phyloP scores from a whole-genome alignment of 2,329 filamentous ascomycete genomes.

The Clonostachys sp. region DNA sequence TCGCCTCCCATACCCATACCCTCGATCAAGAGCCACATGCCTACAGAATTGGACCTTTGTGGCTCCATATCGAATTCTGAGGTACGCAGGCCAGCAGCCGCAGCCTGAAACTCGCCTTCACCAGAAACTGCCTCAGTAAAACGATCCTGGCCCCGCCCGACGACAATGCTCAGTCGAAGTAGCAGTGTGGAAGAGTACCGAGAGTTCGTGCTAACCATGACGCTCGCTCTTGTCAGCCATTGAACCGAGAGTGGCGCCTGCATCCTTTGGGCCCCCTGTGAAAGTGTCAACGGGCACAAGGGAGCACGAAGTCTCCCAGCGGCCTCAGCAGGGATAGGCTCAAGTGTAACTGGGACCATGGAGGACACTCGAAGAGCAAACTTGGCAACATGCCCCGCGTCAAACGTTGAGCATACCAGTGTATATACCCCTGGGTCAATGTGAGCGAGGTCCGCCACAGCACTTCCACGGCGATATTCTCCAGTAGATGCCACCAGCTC shows the following conservation, averaged over 20 bases:
- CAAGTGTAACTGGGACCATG: conserved; percentile 48
- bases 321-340: conserved; percentile 63
- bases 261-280: conserved; percentile 27
- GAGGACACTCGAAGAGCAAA: conserved; percentile 76
- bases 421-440: conserved; percentile 76
- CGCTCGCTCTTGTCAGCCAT: conserved; percentile 52
- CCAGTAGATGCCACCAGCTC: conserved; percentile 80
- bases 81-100: conserved; percentile 60
- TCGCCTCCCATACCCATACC: conserved; percentile 55
- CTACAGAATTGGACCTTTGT: conserved; percentile 45
- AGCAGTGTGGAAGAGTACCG: conserved; percentile 40
- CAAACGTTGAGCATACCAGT: conserved; percentile 86
- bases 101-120: conserved; percentile 73
- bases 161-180: conserved; percentile 68
- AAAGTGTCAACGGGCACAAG: conserved; percentile 52
- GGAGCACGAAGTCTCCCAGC: conserved; percentile 67
- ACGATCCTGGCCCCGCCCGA: conserved; percentile 66
- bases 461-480: conserved; percentile 82
- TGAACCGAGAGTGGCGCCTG: conserved; percentile 31
- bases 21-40: conserved; percentile 79
- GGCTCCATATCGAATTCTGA: conserved; percentile 73
- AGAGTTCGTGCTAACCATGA: conserved; percentile 14
- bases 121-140: conserved; percentile 59
- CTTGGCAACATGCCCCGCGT: conserved; percentile 67
- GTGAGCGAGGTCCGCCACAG: conserved; percentile 56